These are phyloP conservation scores for Neobulgaria alba DNA, from an alignment of 2,329 filamentous ascomycete species.

Conservation along the genomic window DNA sequence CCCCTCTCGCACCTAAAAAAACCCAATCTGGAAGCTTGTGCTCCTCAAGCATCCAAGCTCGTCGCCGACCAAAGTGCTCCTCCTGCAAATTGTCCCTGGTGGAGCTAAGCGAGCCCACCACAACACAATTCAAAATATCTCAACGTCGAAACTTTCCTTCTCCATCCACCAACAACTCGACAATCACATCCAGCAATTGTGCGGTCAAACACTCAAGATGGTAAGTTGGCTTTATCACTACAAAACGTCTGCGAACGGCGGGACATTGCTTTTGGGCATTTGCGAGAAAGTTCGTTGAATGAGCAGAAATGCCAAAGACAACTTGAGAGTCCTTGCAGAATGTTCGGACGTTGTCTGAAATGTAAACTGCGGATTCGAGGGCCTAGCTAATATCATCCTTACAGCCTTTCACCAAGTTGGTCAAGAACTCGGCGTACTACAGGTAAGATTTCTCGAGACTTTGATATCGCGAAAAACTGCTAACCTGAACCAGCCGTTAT, in stretches of 20 bases:
- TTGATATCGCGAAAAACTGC: slow-evolving; percentile 21
- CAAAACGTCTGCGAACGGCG: slow-evolving; percentile 8
- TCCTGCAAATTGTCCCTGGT: not conserved
- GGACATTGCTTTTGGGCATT: slow-evolving; percentile 4
- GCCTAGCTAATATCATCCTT: slow-evolving; percentile 28
- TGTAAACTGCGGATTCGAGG: slow-evolving; percentile 99
- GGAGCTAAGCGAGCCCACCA: slow-evolving; percentile 11
- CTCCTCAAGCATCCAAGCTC: too few species aligned
- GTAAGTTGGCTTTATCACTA: slow-evolving; percentile 44
- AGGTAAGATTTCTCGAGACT: slow-evolving; percentile 55
- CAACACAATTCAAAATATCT: not conserved
- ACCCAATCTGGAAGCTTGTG: not conserved
- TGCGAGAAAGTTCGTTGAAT: slow-evolving; percentile 15
- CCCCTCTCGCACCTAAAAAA: too few species aligned
- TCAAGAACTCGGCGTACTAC: slow-evolving; percentile 99
- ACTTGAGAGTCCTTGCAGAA: slow-evolving; percentile 68
- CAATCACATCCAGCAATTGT: slow-evolving; percentile 30
- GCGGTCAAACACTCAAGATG: slow-evolving; percentile 49
- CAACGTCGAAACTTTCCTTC: slow-evolving; percentile 6
- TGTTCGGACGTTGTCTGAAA: slow-evolving; percentile 94
- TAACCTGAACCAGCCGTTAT: slow-evolving; percentile 62
- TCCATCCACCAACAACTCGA: slow-evolving; percentile 32
- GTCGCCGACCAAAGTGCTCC: not conserved
- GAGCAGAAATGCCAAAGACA: slow-evolving; percentile 22
- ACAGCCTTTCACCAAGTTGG: slow-evolving; percentile 84